Base-by-base conservation (phyloP, 2,329 filamentous ascomycete genomes). In the Chlorencoelia australis region DNA sequence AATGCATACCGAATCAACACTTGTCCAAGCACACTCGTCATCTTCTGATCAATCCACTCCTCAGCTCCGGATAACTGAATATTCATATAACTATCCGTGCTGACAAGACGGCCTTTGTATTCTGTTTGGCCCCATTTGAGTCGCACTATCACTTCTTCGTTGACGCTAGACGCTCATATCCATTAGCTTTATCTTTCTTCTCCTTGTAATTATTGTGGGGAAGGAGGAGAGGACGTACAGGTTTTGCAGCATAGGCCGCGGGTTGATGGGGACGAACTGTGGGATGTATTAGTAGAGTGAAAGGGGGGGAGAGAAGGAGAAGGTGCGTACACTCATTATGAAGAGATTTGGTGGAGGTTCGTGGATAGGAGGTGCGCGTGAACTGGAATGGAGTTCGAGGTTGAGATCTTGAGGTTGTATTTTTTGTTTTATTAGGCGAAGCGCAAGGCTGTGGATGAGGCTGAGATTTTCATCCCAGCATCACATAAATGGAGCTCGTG, bases 81-180 rank as follows among this genome's bases (percentile, higher is more conserved):
- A 68, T 98, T 98, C 89, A 98, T 96, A 69, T 98, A 98, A 58
- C 83, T 87, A 67, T 98, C 91, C 57, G 94, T 84, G 53, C 82
- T 89, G 57, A 94, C 83, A 45, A 98, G 75, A 48, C 76, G 75
- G 59, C 91, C 91, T 62, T 89, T 93, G 74, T 98, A 98, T 63
- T 98, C 91, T 42, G 86, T 91, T 63, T 95, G 81, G 52, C 86
- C 87, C 91, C 91, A 98, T 73, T 98, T 98, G 47, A 98, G 74
- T 53, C 88, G 85, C 46, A 98, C 82, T 46, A 88, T 71, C 56
- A 98, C 79, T 56, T 89, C 76, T 61, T 93, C 83, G 68, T 93
- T 83, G 64, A 98, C 82, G 46, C 82, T 87, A 47, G n/a, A n/a
- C n/a, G 2, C 8, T 17, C 3, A 10, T 19, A 33, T 46, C 42